Evolutionary conservation across 306 rosid genomes (phyloP), one percentile per base, ranked within the genome.

Genomic region (Citrullus mucosospermus): DNA sequence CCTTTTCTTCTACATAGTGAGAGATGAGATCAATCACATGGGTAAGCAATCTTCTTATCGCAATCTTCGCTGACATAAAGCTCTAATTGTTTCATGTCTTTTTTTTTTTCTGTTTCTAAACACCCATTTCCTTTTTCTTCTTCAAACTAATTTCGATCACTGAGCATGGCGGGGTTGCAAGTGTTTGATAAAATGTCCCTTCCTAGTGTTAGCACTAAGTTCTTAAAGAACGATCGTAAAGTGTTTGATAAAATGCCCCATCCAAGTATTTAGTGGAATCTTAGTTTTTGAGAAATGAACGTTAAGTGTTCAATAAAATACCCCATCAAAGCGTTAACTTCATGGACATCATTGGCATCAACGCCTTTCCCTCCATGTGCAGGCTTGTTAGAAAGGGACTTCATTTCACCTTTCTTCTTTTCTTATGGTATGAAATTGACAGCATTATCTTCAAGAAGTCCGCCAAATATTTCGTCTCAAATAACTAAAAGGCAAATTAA

Each of bases 231-330:
- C 4, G 58, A 71, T 25, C 59, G 58, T 28, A 3, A 8, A 4
- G 34, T 74, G 78, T 74, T 53, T 74, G 78, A 74, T 54, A 53
- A 53, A 74, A 74, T 74, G 78, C 63, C 78, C 18, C 62, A 53
- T 16, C 61, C 50, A 53, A 34, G 17, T 28, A 38, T 38, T 13
- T 69, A 43, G 56, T 8, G 36, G 13, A 20, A 11, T 68, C 20
- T 43, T 20, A 20, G 43, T 70, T 22, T 70, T 70, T n/a, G 2
- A 25, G 8, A 6, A 12, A 6, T 14, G 76, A 66, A 66, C 73
- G 30, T 18, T 3, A 36, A 3, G 51, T 38, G 73, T 66, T 66
- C 39, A 51, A 66, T 39, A 18, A 66, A 66, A 66, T 39, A 16
- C 10, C 76, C 32, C 32, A 41, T 67, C 75, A n/a, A 41, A 43